Base-by-base conservation (phyloP, 208 protist genomes). In the Trypanosoma avium region DNA sequence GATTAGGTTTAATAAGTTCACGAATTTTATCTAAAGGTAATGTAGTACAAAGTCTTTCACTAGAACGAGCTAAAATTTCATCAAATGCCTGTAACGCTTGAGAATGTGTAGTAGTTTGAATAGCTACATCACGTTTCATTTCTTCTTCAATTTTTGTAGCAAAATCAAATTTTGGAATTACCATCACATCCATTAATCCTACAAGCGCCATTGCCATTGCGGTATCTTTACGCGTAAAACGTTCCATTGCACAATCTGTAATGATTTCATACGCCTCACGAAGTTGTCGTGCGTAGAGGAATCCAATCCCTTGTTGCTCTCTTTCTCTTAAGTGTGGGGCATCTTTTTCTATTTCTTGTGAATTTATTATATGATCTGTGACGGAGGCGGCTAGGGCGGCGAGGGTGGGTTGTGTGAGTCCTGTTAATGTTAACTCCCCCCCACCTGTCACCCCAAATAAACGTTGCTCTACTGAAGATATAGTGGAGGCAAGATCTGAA, bases 401-500 rank as follows among this genome's bases (percentile, higher is more conserved):
- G 12, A 92, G 46, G 4, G 88, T 82, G 47, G 79, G 68, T 12
- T 55, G 36, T 38, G 65, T 50, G 45, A 93, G 70, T 4, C 80
- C 77, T 15, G 79, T 79, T n/a, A 79, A 49, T 3, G 71, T 81
- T 12, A 89, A 55, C 50, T 90, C 85, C 4, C 83, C 88, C 12
- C 73, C 79, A 12, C 82, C 13, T 10, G 82, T 87, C n/a, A 95
- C 48, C 47, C 71, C 78, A 62, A 92, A 67, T 7, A 80, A 73
- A n/a, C 81, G 79, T 67, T 95, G 78, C 61, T 91, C 79, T 17
- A 73, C 50, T 22, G 75, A 95, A 6, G 76, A 91, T 19, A 63
- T 32, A 24, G 88, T 91, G 22, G 80, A 75, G 22, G 42, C 71
- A 29, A 95, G 73, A 54, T 84, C 76, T 17, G 72, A 47, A 22